Evolutionary conservation across 306 rosid genomes (phyloP), one percentile per base, ranked within the genome.

Genomic region (Malus orientalis): DNA sequence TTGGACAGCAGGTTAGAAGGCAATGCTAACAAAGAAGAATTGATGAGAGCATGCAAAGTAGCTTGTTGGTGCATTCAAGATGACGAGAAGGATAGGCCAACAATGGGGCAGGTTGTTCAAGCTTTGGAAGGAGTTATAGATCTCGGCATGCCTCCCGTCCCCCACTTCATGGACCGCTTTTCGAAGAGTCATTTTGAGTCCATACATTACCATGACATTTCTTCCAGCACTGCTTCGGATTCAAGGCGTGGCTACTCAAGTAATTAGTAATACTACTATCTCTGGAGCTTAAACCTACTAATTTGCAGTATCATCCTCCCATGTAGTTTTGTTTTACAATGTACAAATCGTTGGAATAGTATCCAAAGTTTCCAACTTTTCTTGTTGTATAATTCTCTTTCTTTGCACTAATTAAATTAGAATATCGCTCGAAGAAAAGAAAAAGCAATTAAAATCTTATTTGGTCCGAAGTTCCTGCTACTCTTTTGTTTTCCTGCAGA

Each of bases 51-150:
- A 57, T 83, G 86, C 67, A 75, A 67, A 49, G 84, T 75, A 3
- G 80, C 83, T 32, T 79, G 81, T 53, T 83, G 86, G 86, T 83
- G 86, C 83, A 76, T 79, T 27, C 86, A 83, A 58, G 83, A 79
- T 20, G 78, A 85, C 2, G 85, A 84, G 23, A 67, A 74, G 53
- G 23, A 58, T 12, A 78, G 85, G 75, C 87, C 87, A 68, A 66
- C 65, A 18, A 81, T 81, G 85, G 55, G 82, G 45, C 79, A 77
- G 25, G 85, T 81, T 9, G 80, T 84, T 77, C 80, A 75, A 44
- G 63, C 70, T 70, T 76, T 84, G 23, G 85, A 81, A 44, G 80
- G 80, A 38, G 74, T 78, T 51, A 45, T 38, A 33, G 71, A 74
- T 11, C 76, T 79, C 27, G 78, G 63, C 20, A 14, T 84, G 5